These are phyloP conservation scores for Populus hybrid DNA, from an alignment of 441 rosid species.

Conservation along the genomic window DNA sequence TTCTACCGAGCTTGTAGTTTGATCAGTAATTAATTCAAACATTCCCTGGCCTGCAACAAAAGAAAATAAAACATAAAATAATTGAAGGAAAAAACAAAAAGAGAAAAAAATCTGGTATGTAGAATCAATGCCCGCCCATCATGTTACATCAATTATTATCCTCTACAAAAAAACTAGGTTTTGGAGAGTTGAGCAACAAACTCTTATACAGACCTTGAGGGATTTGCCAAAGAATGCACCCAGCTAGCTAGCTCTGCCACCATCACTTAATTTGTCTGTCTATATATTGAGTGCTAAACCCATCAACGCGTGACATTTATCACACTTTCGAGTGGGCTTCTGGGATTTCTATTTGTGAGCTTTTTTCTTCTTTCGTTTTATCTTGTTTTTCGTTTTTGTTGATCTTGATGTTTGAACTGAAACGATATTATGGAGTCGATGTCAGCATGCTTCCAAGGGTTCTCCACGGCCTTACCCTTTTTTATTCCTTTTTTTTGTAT, in stretches of 20 bases:
- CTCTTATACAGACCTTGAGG: not conserved
- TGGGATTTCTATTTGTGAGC: not conserved
- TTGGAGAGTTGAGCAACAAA: not conserved
- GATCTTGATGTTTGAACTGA: not conserved
- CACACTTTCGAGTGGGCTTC: not conserved
- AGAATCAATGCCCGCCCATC: not conserved
- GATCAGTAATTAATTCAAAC: not conserved
- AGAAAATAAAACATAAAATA: not conserved
- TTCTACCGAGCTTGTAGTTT: not conserved
- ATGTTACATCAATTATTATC: not conserved
- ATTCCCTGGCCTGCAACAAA: not conserved
- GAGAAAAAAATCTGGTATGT: not conserved
- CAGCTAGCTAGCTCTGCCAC: not conserved
- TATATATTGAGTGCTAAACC: not conserved
- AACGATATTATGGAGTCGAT: not conserved
- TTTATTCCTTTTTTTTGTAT: not conserved
- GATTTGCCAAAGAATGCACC: not conserved
- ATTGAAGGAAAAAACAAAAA: not conserved
- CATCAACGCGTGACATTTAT: not conserved
- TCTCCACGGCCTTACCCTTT: not conserved
- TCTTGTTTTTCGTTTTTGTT: not conserved
- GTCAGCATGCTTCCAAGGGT: not conserved
- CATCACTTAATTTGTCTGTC: constrained; percentile 3
- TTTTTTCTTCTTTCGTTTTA: not conserved
- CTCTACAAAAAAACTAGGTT: not conserved